Evolutionary conservation across 139 green algal species (phyloP), one percentile per base, ranked within the genome.

Genomic region (Picochlorum costavermella): DNA sequence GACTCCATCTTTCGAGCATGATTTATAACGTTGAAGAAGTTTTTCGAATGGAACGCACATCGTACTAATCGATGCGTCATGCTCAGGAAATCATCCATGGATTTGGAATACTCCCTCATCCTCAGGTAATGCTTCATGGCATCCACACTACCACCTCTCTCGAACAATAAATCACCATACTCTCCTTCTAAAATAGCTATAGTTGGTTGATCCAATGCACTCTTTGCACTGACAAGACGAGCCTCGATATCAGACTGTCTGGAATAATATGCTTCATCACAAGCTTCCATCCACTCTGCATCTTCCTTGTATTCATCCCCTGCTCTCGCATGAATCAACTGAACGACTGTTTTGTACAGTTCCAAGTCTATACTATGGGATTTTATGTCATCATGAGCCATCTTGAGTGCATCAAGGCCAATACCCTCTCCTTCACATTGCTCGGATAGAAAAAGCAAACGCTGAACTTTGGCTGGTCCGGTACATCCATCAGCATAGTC

Each of bases 121-220:
- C 46, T 53, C 46, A 53, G 10, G n/a, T 53, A 53, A 20, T 53
- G 17, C 46, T 53, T 53, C 46, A 53, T 20, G 9, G 46, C 46
- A 53, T 53, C 46, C 16, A 23, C 16, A 8, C 9, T 6, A 10
- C 9, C n/a, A 23, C 46, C 46, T 53, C 46, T 53, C n/a, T 53
- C 46, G n/a, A 53, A 53, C 6, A 53, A 23, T 6, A 53, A 23
- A 28, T 53, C 46, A 23, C 17, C 46, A 53, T 53, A 53, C 46
- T 53, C n/a, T 23, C n/a, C 46, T 53, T 53, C 17, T 20, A 53
- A 9, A 1, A 4, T 53, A 2, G 16, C n/a, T 5, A 53, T 23
- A 6, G 46, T 23, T 28, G n/a, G 17, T 11, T 53, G 16, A 14
- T 53, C 46, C 10, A 53, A 14, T 23, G n/a, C n/a, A 11, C 46